A percentile compares a stretch with the other conserved stretches of the same genome.
phyloP scores from a whole-genome alignment of 345 rosid species.

The Nasturtium officinale region DNA sequence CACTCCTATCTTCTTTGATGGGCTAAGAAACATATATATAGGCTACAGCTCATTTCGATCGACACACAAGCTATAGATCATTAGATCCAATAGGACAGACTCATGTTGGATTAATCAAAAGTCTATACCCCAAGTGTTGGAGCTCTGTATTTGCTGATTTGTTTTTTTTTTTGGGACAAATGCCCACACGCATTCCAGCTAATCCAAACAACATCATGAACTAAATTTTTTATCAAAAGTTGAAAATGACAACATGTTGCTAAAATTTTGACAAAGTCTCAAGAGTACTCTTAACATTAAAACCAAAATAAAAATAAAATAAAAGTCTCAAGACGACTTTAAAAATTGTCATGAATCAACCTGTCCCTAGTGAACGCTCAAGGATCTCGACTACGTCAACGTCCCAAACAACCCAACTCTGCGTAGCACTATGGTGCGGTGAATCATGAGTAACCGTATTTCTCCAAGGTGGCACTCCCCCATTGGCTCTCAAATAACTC shows the following conservation, averaged over 20 bases:
- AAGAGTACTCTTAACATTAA: not conserved
- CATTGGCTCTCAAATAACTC: constrained; percentile 70
- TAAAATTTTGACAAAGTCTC: not conserved
- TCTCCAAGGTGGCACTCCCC: constrained; percentile 81
- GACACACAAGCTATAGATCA: not conserved
- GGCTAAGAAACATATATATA: no score
- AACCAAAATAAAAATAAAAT: no score
- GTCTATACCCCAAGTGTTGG: not conserved
- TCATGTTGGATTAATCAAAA: not conserved
- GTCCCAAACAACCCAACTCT: constrained; percentile 74
- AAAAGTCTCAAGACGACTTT: not conserved
- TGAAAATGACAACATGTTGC: not conserved
- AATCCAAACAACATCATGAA: not conserved
- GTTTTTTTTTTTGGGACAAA: not conserved
- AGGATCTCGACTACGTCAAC: constrained; percentile 62
- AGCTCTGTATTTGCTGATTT: not conserved
- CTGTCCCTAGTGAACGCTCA: constrained; percentile 25
- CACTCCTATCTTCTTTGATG: not conserved
- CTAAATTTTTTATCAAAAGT: not conserved
- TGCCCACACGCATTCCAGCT: not conserved
- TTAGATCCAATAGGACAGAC: not conserved
- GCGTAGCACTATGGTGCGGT: constrained; percentile 58
- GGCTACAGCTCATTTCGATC: not conserved
- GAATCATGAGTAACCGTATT: constrained; percentile 78
- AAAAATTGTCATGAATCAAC: constrained; percentile 12